Percentiles rank a stretch among this genome's conserved stretches.
phyloP scores from a whole-genome alignment of 805 yeast species.

The Jamesozyma hellenica region DNA sequence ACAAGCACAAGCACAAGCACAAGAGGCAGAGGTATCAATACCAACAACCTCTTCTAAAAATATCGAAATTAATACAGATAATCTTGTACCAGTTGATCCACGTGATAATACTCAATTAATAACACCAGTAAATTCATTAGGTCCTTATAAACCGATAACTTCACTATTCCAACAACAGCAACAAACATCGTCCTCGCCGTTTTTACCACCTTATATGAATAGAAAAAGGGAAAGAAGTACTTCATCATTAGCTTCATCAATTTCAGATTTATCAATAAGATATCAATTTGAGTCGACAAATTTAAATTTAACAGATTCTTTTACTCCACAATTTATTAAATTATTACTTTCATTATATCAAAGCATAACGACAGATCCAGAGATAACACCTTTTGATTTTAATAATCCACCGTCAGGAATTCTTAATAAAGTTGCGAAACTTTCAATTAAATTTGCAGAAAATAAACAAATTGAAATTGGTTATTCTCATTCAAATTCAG shows the following conservation, averaged over 20 bases:
- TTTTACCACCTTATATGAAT: slow-evolving; percentile 1
- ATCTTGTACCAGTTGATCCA: background rate
- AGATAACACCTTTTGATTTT: slow-evolving; percentile 58
- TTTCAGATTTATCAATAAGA: slow-evolving; percentile 11
- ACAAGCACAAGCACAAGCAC: too few relatives aligned
- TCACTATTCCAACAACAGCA: background rate
- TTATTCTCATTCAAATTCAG: slow-evolving; percentile 20
- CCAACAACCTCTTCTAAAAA: too few relatives aligned
- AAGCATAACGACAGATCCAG: slow-evolving; percentile 43
- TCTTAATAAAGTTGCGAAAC: slow-evolving; percentile 48
- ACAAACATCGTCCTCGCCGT: background rate
- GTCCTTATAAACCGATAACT: background rate
- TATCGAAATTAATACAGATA: background rate
- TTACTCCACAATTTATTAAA: slow-evolving; percentile 35
- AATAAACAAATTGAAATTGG: slow-evolving; percentile 30
- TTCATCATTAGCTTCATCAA: slow-evolving; percentile 5
- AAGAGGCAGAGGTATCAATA: too few relatives aligned
- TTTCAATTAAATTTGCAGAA: slow-evolving; percentile 35
- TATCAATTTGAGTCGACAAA: too few relatives aligned
- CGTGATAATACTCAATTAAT: background rate
- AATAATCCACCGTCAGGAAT: slow-evolving; percentile 60
- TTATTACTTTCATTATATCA: slow-evolving; percentile 40
- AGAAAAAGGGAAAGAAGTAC: slow-evolving; percentile 1
- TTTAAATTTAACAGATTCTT: background rate
- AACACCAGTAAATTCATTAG: background rate